Evolutionary conservation across 352 stramenopile species (phyloP).

Genomic region (Globisporangium cylindrosporum): DNA sequence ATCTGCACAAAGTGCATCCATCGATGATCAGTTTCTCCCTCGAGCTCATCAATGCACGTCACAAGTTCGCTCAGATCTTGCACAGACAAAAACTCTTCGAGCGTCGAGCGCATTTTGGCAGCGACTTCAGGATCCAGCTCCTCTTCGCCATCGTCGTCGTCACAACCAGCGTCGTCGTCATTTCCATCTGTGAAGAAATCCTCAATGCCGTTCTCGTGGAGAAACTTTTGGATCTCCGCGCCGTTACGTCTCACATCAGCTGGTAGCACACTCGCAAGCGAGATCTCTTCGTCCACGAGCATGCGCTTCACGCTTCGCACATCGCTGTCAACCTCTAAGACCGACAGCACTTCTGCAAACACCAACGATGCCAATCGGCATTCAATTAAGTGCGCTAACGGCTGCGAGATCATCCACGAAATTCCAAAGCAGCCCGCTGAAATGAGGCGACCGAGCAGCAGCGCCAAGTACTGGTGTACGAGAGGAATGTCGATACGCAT

Average conservation of each 20-base stretch:
- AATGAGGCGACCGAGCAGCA: constrained; percentile 76
- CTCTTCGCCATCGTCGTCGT: constrained; percentile 39
- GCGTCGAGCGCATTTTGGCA: constrained; percentile 59
- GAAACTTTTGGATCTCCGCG: constrained; percentile 47
- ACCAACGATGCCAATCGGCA: constrained; percentile 61
- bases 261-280: constrained; percentile 46
- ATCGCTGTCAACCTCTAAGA: constrained; percentile 74
- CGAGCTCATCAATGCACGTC: constrained; percentile 71
- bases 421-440: constrained; percentile 77
- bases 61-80: constrained; percentile 77
- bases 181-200: constrained; percentile 55
- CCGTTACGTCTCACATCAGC: constrained; percentile 35
- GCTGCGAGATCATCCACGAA: constrained; percentile 74
- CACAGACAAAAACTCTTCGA: constrained; percentile 77
- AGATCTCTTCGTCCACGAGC: constrained; percentile 81
- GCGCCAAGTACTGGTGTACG: constrained; percentile 73
- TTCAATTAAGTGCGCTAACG: constrained; percentile 50
- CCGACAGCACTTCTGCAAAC: constrained; percentile 68
- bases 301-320: constrained; percentile 63
- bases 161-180: constrained; percentile 39
- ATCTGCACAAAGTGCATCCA: constrained; percentile 77
- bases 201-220: constrained; percentile 61
- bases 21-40: constrained; percentile 18
- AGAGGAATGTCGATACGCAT: constrained; percentile 85
- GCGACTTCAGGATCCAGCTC: constrained; percentile 63